These are phyloP conservation scores for Betula pendula DNA, from an alignment of 306 rosid genomes.

Conservation along the genomic window DNA sequence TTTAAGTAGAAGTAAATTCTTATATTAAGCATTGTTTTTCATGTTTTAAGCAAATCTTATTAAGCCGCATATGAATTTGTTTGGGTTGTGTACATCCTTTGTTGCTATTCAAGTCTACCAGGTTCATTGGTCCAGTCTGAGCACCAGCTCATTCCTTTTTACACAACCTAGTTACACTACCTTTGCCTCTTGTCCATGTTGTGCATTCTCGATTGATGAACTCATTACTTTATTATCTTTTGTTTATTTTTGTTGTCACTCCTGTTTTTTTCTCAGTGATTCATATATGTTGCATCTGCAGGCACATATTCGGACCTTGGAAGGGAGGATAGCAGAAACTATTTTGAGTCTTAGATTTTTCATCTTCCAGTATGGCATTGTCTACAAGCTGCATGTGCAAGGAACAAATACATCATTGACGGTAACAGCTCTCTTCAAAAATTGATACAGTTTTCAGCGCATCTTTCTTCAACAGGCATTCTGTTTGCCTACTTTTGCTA, in stretches of 20 bases:
- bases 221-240: background rate
- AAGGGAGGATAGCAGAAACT: conserved; percentile 81
- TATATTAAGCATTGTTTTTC: background rate
- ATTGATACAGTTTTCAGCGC: background rate
- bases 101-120: background rate
- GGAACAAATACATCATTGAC: conserved; percentile 68
- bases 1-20: background rate
- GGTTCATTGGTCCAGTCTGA: background rate
- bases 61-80: background rate
- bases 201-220: background rate
- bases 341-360: conserved; percentile 87
- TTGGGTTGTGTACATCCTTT: background rate
- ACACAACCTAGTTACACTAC: background rate
- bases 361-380: conserved; percentile 91
- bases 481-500: background rate
- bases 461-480: background rate
- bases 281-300: conserved; percentile 32
- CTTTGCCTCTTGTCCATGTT: background rate
- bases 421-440: conserved; percentile 45
- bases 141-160: background rate
- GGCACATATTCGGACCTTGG: conserved; percentile 76
- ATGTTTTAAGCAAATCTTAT: background rate
- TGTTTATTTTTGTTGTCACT: background rate
- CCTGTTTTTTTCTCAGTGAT: background rate
- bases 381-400: conserved; percentile 72